phyloP scores from a whole-genome alignment of 2,329 filamentous ascomycete genomes.

The Massarina eburnea region DNA sequence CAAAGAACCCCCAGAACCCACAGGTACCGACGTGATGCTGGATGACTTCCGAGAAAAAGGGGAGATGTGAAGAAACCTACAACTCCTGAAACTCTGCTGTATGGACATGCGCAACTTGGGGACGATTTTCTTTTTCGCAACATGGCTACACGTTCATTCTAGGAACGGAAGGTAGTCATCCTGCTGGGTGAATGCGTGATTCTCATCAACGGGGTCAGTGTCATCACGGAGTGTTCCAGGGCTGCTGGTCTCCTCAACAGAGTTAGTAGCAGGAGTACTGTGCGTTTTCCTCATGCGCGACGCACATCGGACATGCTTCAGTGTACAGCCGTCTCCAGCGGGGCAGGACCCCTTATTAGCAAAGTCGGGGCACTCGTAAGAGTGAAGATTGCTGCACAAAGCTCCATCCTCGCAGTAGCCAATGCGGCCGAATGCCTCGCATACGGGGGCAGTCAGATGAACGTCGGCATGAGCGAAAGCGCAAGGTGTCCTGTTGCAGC shows the following conservation, averaged over 20 bases:
- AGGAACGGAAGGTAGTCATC: conserved; percentile 32
- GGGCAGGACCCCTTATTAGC: conserved; percentile 82
- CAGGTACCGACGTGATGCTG: no score
- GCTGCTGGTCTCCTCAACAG: not conserved
- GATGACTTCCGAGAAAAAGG: not conserved
- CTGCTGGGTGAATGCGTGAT: conserved; percentile 31
- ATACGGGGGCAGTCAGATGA: conserved; percentile 75
- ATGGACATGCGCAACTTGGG: not conserved
- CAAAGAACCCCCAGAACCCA: no score
- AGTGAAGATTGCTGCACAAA: conserved; percentile 78
- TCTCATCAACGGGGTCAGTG: conserved; percentile 8
- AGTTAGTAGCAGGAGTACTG: conserved; percentile 11
- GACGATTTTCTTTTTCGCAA: not conserved
- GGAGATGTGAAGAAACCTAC: conserved; percentile 14
- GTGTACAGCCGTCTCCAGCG: conserved; percentile 75
- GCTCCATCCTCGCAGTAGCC: conserved; percentile 87
- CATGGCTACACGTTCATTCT: conserved; percentile 8
- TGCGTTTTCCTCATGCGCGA: conserved; percentile 25
- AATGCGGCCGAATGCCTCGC: conserved; percentile 78
- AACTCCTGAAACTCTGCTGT: not conserved
- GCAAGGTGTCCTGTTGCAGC: conserved; percentile 84
- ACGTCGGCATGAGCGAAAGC: conserved; percentile 84
- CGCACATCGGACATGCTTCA: conserved; percentile 73
- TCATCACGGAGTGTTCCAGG: conserved; percentile 2
- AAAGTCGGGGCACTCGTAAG: conserved; percentile 92